Base-by-base conservation (phyloP, 257 asterid species). In the Lycium barbarum region DNA sequence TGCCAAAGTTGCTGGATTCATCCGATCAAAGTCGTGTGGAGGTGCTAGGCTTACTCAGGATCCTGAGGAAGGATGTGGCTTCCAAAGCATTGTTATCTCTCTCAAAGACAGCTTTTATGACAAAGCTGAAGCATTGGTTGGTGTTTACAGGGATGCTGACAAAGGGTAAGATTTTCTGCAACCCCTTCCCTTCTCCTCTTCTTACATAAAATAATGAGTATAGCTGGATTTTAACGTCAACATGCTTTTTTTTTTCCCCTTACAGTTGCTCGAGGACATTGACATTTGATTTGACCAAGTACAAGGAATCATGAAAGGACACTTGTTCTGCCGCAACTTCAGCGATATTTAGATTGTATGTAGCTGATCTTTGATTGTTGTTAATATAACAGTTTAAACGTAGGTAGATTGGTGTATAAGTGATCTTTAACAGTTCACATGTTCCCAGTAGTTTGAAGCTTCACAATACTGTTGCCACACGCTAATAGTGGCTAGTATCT, bases 81-180 rank as follows among this genome's bases (percentile, higher is more conserved):
- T 97, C 84, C 98, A 97, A 90, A 97, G 98, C 89, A 97, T 97
- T 14, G 99, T 97, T 86, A 97, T 97, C 62, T 97, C 99, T 5
- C 98, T 95, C 66, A 97, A 97, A 91, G 99, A 97, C 83, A 92
- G 93, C 71, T 97, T 95, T 87, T 95, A 97, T 36, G 99, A 97
- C 87, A 97, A 97, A 89, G 99, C 99, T 63, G 98, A 97, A 90
- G 98, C 99, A 65, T 81, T 97, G 91, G 98, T 97, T 87, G 99
- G 99, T 74, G 98, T 97, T 83, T 97, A 92, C 90, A 89, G 98
- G 85, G 99, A 97, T 87, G 88, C 97, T 0, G 98, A 93, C 71
- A 87, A 85, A 89, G 90, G 97, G 99, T 96, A 83, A 93, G 91
- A 76, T 61, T 79, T 45, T 66, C 72, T 83, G 26, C 45, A 35